Base-by-base conservation (phyloP, 2,329 filamentous ascomycete genomes). In the Colletotrichum falcatum region DNA sequence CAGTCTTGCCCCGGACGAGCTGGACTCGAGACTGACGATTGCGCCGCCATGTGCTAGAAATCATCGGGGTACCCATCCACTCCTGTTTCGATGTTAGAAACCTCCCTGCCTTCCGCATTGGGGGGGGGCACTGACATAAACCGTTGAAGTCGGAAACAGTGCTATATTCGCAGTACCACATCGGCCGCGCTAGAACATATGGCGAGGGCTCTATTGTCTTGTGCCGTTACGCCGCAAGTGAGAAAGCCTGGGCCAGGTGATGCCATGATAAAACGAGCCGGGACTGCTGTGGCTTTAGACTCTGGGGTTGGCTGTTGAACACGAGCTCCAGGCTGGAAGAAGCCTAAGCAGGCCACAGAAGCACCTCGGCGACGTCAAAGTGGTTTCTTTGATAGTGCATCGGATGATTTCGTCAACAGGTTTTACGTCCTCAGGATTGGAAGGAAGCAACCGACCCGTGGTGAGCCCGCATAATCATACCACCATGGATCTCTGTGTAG, bases 1-100 rank as follows among this genome's bases (percentile, higher is more conserved):
- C 35, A 44, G 42, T 48, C 51, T 58, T 35, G 44, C 65, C 49
- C 23, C 20, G 30, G 65, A 33, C 51, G 58, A 67, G 51, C 65
- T 63, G 51, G 49, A 12, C 20, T 46, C 8, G 3, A 20, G 20
- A 51, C 51, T 14, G 42, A 37, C 66, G 49, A 70, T 42, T 56
- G 49, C 14, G 37, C 53, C 28, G 28, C 37, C 26, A 12, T 26
- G 60, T 28, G 28, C n/a, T 35, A 30, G 60, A 8, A 37, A 23
- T n/a, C 30, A 37, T 11, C 35, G 30, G 23, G 51, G 30, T 33
- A 55, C 58, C 11, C 12, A 16, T 26, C 28, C 26, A 16, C 42
- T 26, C 39, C 23, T 51, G 46, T 28, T 48, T 55, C 48, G 46
- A 59, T 35, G 53, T 33, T 28, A 30, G 16, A 51, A 33, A 51